Conservation (phyloP, 2,329 filamentous ascomycete species). For the Paecilomyces niveus region DNA sequence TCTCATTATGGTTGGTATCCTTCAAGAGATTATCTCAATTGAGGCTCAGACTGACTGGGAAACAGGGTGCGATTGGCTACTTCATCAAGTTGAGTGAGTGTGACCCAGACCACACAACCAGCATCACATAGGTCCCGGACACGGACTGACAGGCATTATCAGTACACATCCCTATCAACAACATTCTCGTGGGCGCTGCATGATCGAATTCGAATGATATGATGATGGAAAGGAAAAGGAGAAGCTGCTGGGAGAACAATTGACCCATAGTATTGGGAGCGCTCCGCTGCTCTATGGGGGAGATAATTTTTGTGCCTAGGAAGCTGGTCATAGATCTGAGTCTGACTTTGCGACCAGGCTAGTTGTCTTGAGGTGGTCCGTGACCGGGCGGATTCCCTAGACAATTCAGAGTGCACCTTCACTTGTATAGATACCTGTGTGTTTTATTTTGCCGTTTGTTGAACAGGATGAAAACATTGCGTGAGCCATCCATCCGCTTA, state of each 20-base stretch:
- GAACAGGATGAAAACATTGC: neutral
- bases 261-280: neutral
- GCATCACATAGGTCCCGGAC: neutral
- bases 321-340: neutral
- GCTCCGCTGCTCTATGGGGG: neutral
- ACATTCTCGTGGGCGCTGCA: conserved; percentile 43
- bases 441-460: neutral
- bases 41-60: conserved; percentile 3
- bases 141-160: neutral
- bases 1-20: conserved; percentile 43
- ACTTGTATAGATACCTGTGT: neutral
- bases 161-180: conserved; percentile 47
- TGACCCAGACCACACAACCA: conserved; percentile 4
- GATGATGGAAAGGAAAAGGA: neutral
- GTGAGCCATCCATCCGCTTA: neutral
- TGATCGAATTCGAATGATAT: conserved; percentile 7
- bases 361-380: neutral
- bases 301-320: neutral
- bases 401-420: neutral
- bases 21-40: neutral
- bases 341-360: neutral
- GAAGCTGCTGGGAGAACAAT: neutral
- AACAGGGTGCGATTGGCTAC: conserved; percentile 49
- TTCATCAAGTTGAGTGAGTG: conserved; percentile 54
- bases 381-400: neutral